Evolutionary conservation across 208 protist species (phyloP).

Genomic region (Acanthamoeba royreba): DNA sequence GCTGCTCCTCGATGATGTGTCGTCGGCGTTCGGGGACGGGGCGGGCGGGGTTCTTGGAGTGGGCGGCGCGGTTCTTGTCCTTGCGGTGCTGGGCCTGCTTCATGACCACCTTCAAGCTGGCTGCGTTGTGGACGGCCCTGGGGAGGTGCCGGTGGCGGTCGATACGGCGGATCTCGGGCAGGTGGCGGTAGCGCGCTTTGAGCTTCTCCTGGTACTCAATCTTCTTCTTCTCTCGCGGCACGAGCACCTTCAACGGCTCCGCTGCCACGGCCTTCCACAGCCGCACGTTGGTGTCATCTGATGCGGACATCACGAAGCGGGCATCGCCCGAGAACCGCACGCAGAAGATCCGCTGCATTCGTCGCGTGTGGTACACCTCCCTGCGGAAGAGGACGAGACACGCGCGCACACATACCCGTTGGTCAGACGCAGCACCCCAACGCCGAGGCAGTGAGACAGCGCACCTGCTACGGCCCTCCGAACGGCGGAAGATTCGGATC

Average conservation of each 20-base stretch:
- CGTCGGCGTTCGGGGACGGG: neutral
- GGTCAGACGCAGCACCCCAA: constrained; percentile 68
- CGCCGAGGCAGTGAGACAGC: too few relatives aligned
- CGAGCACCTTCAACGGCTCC: constrained; percentile 83
- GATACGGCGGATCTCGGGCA: constrained; percentile 73
- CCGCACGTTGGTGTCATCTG: constrained; percentile 95
- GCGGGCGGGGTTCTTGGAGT: constrained; percentile 45
- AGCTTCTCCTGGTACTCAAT: constrained; percentile 88
- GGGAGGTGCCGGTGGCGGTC: constrained; percentile 61
- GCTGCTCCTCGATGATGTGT: neutral
- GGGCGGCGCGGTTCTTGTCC: constrained; percentile 53
- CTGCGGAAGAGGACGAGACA: too few relatives aligned
- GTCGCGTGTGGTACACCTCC: constrained; percentile 97
- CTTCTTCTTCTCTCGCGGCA: constrained; percentile 87
- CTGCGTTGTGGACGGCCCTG: constrained; percentile 56
- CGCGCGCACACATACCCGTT: neutral
- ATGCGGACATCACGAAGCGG: constrained; percentile 93
- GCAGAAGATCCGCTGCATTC: constrained; percentile 94
- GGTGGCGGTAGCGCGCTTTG: constrained; percentile 71
- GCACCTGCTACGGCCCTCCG: constrained; percentile 82
- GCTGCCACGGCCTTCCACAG: constrained; percentile 94
- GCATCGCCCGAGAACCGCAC: constrained; percentile 91
- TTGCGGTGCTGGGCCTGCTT: constrained; percentile 42
- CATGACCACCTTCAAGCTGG: constrained; percentile 54
- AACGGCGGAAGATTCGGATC: constrained; percentile 91